A percentile compares a stretch with the other conserved stretches of the same genome.
Evolutionary conservation across 768 basidiomycete species (phyloP).

Genomic region (Lactifluus hygrophoroides): DNA sequence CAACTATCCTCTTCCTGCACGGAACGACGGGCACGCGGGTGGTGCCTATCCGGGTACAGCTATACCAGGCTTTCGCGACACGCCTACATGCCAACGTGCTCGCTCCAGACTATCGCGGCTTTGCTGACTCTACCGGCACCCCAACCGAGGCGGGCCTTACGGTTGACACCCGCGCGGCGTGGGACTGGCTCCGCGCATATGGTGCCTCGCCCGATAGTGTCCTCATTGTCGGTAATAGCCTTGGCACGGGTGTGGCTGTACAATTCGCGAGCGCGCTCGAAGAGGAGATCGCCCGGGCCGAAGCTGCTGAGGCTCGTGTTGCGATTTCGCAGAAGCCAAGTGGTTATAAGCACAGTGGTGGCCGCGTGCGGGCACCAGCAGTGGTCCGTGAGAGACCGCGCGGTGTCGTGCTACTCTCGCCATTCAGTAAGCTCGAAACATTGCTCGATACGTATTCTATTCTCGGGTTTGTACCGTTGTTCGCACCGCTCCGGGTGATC

Average conservation of each 20-base stretch:
- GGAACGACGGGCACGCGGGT: slow-evolving; percentile 88
- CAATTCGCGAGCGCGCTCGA: slow-evolving; percentile 36
- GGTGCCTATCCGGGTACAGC: slow-evolving; percentile 49
- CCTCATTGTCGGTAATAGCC: slow-evolving; percentile 75
- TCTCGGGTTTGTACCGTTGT: slow-evolving; percentile 57
- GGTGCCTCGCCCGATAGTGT: slow-evolving; percentile 56
- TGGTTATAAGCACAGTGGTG: neutral
- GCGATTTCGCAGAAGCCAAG: neutral
- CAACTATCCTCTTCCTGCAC: slow-evolving; percentile 81
- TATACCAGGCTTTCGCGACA: slow-evolving; percentile 57
- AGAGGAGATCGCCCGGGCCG: slow-evolving; percentile 14
- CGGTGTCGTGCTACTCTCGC: slow-evolving; percentile 35
- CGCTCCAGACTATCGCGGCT: slow-evolving; percentile 88
- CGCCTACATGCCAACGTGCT: slow-evolving; percentile 69
- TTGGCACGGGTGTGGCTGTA: slow-evolving; percentile 74
- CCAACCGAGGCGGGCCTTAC: slow-evolving; percentile 73
- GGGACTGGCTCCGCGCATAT: slow-evolving; percentile 61
- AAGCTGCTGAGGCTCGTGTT: slow-evolving; percentile 23
- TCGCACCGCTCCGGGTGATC: slow-evolving; percentile 59
- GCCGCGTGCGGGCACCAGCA: neutral
- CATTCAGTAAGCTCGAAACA: slow-evolving; percentile 32
- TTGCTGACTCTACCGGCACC: slow-evolving; percentile 72
- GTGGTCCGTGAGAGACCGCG: slow-evolving; percentile 28
- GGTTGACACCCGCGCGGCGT: slow-evolving; percentile 68
- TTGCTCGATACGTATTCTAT: slow-evolving; percentile 63